These are phyloP conservation scores for Pleurotus tuber-regium DNA, from an alignment of 768 basidiomycete species.

Conservation along the genomic window DNA sequence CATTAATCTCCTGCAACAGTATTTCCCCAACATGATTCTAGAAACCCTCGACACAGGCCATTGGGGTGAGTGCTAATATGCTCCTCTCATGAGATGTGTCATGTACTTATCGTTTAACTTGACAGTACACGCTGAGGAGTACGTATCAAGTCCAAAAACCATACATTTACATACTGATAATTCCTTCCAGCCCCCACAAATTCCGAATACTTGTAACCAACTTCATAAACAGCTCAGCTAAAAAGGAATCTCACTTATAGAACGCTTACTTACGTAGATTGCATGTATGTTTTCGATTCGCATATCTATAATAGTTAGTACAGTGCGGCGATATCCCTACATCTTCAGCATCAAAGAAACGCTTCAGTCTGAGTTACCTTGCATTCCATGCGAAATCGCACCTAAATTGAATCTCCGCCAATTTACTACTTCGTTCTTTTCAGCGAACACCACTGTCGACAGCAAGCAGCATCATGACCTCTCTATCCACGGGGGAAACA, in stretches of 20 bases:
- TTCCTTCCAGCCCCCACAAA: not conserved
- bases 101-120: not conserved
- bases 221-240: not conserved
- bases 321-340: no score
- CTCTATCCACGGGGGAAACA: not conserved
- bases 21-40: slow-evolving; percentile 71
- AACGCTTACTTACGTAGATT: no score
- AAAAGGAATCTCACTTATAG: not conserved
- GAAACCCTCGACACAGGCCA: slow-evolving; percentile 74
- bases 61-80: slow-evolving; percentile 62
- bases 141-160: slow-evolving; percentile 12
- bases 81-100: not conserved
- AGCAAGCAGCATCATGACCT: not conserved
- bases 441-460: no score
- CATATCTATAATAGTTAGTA: no score
- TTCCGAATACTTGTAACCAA: slow-evolving; percentile 4
- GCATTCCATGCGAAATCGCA: not conserved
- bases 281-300: no score
- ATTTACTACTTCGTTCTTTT: not conserved
- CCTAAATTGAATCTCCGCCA: not conserved
- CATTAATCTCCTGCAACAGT: slow-evolving; percentile 52
- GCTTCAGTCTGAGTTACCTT: not conserved
- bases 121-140: slow-evolving; percentile 88
- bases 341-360: no score
- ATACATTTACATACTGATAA: not conserved